Percentiles rank a stretch among this genome's conserved stretches.
Evolutionary conservation across 106 monocot genomes (phyloP).

Genomic region (Phalaenopsis aphrodite): DNA sequence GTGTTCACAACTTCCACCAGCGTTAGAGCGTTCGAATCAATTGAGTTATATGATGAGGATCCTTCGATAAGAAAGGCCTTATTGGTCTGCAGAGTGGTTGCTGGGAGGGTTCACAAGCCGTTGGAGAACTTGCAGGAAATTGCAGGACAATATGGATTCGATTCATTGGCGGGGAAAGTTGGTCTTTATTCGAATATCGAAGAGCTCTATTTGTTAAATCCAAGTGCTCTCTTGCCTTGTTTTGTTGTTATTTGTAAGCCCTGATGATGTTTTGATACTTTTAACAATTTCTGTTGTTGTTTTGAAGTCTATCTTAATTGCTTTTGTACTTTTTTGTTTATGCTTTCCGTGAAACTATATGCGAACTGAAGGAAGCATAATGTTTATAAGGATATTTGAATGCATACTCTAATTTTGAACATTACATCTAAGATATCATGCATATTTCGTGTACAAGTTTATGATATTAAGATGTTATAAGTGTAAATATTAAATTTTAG

Average conservation of each 20-base stretch:
- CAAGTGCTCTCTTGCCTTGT: constrained; percentile 64
- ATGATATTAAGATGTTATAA: too few species aligned
- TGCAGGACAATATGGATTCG: constrained; percentile 49
- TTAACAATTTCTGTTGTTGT: not conserved
- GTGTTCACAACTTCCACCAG: constrained; percentile 95
- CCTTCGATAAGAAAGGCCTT: constrained; percentile 45
- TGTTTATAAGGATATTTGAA: too few species aligned
- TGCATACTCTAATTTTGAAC: too few species aligned
- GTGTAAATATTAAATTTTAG: too few species aligned
- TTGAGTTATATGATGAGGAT: constrained; percentile 50
- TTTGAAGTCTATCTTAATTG: not conserved
- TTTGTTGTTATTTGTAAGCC: constrained; percentile 81
- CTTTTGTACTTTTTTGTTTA: not conserved
- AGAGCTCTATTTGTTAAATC: constrained; percentile 79
- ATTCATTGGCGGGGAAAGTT: constrained; percentile 73
- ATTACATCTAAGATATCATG: too few species aligned
- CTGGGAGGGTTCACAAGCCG: constrained; percentile 82
- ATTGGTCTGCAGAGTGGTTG: constrained; percentile 85
- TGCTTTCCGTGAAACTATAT: too few species aligned
- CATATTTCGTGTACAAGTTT: too few species aligned
- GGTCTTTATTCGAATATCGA: constrained; percentile 76
- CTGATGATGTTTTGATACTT: constrained; percentile 14
- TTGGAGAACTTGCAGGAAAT: constrained; percentile 67
- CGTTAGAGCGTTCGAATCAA: constrained; percentile 69
- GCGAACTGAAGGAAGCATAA: too few species aligned